Percentiles rank a stretch among this genome's conserved stretches.
These are phyloP conservation scores for Chaetomium tenue DNA, from an alignment of 495 filamentous ascomycete species.

Conservation along the genomic window DNA sequence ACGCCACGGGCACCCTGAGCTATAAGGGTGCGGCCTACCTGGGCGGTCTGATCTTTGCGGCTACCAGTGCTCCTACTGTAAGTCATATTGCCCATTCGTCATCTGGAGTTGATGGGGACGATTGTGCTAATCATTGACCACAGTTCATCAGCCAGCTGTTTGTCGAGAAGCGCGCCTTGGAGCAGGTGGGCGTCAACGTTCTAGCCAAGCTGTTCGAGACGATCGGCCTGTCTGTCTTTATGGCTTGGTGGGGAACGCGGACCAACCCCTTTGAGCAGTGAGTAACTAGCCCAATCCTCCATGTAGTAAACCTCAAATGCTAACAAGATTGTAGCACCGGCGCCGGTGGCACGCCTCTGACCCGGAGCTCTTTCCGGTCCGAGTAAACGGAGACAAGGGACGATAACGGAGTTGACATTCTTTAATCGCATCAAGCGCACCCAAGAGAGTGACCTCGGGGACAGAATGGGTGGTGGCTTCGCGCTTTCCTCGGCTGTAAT, in stretches of 20 bases:
- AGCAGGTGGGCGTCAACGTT: constrained; percentile 82
- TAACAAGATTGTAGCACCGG: constrained; percentile 4
- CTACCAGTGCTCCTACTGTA: constrained; percentile 84
- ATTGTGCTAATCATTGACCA: neutral
- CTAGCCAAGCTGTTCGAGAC: constrained; percentile 87
- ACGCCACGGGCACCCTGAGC: constrained; percentile 86
- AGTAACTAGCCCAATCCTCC: constrained; percentile 13
- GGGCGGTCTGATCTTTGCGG: constrained; percentile 85
- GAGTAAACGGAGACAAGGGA: constrained; percentile 16
- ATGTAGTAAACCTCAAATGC: neutral
- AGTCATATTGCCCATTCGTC: constrained; percentile 28
- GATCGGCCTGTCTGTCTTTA: constrained; percentile 82
- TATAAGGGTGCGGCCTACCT: constrained; percentile 98
- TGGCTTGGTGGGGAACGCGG: constrained; percentile 96
- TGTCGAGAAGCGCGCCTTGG: constrained; percentile 85
- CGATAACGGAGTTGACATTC: constrained; percentile 3
- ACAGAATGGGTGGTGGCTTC: constrained; percentile 17
- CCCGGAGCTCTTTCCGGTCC: constrained; percentile 23
- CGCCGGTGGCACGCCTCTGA: constrained; percentile 21
- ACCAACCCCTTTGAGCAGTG: constrained; percentile 75
- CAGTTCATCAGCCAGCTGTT: constrained; percentile 84
- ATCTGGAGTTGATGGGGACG: neutral
- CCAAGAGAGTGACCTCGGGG: constrained; percentile 20
- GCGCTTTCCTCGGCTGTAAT: constrained; percentile 26
- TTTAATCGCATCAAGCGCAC: constrained; percentile 20